Conservation (phyloP, 768 basidiomycete species). For the Tylopilus balloui region DNA sequence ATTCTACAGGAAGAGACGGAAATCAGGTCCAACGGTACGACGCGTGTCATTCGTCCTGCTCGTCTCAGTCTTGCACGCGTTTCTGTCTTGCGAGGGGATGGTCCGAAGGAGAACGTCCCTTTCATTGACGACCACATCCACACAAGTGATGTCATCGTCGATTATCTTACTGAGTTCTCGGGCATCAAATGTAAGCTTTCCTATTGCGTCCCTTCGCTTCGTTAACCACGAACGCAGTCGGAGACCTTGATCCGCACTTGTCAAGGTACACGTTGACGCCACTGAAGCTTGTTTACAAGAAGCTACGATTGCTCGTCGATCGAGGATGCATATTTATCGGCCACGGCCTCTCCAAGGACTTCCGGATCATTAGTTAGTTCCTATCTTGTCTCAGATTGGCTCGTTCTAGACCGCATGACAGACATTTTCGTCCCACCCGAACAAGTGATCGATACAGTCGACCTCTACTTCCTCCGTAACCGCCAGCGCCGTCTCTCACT, state of each 20-base stretch:
- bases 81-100: conserved; percentile 86
- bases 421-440: conserved; percentile 95
- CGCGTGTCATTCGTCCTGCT: conserved; percentile 87
- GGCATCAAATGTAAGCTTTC: conserved; percentile 79
- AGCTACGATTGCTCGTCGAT: conserved; percentile 88
- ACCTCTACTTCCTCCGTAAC: conserved; percentile 81
- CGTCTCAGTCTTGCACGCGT: conserved; percentile 91
- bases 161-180: conserved; percentile 96
- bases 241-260: conserved; percentile 82
- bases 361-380: conserved; percentile 91
- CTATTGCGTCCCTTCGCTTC: not conserved
- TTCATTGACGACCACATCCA: conserved; percentile 99
- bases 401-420: conserved; percentile 28
- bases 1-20: conserved; percentile 82
- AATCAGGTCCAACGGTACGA: conserved; percentile 90
- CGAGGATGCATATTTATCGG: conserved; percentile 95
- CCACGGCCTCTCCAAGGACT: conserved; percentile 95
- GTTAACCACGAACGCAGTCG: conserved; percentile 47
- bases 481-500: conserved; percentile 87
- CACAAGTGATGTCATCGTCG: conserved; percentile 91
- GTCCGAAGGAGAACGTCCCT: conserved; percentile 73
- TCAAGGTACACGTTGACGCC: conserved; percentile 91
- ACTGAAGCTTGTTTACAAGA: conserved; percentile 97
- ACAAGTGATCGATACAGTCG: conserved; percentile 96
- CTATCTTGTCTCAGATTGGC: not conserved